These are phyloP conservation scores for Hibiscus trionum DNA, from an alignment of 345 rosid species.

Conservation along the genomic window DNA sequence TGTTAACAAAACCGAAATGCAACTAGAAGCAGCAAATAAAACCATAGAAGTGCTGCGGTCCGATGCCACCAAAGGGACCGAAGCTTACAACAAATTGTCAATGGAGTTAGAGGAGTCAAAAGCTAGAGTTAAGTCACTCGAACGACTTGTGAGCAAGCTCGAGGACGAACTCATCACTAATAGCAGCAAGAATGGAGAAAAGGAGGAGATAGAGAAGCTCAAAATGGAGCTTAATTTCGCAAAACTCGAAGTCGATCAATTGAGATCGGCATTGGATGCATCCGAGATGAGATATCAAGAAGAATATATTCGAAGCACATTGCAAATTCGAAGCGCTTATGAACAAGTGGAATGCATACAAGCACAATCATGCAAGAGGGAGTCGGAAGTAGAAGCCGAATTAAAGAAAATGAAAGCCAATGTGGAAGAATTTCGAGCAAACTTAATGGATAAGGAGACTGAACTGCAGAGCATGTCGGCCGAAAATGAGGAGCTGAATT, in stretches of 20 bases:
- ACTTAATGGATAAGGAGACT: constrained; percentile 52
- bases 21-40: constrained; percentile 53
- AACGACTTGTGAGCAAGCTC: constrained; percentile 54
- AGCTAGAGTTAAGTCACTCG: constrained; percentile 50
- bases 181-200: constrained; percentile 20
- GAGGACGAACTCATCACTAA: constrained; percentile 22
- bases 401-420: constrained; percentile 32
- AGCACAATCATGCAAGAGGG: constrained; percentile 47
- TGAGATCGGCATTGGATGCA: constrained; percentile 61
- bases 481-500: constrained; percentile 42
- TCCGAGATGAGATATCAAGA: constrained; percentile 81
- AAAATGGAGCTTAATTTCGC: constrained; percentile 45
- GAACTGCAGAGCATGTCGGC: constrained; percentile 39
- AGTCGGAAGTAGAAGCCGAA: constrained; percentile 47
- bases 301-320: constrained; percentile 75
- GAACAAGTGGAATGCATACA: constrained; percentile 61
- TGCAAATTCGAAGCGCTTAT: constrained; percentile 78
- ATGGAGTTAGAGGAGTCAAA: constrained; percentile 65
- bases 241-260: constrained; percentile 49
- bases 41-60: constrained; percentile 54
- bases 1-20: constrained; percentile 46
- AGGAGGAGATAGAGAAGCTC: constrained; percentile 34
- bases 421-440: constrained; percentile 48
- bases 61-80: constrained; percentile 51
- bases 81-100: constrained; percentile 46